Evolutionary conservation across 2,329 filamentous ascomycete species (phyloP).

Genomic region (Microdochium paspali): DNA sequence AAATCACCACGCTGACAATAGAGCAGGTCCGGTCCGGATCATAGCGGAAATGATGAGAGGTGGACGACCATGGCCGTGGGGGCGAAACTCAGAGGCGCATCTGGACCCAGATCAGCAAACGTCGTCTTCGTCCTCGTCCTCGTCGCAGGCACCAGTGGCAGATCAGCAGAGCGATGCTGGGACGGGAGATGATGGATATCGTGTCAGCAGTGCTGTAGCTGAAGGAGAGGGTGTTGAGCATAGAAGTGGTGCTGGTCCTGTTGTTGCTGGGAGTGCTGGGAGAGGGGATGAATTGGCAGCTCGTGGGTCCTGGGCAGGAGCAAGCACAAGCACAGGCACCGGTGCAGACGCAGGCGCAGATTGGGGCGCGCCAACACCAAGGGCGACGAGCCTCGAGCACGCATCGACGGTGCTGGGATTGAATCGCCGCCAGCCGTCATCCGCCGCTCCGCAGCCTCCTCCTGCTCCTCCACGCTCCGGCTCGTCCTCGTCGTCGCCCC

Average conservation of each 20-base stretch:
- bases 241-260: not conserved
- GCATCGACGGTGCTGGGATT: not conserved
- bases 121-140: not conserved
- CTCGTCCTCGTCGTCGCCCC: not conserved
- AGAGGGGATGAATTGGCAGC: too few species aligned
- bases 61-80: not conserved
- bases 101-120: not conserved
- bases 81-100: not conserved
- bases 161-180: too few species aligned
- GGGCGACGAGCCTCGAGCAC: constrained; percentile 1
- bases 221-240: not conserved
- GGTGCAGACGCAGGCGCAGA: not conserved
- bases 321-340: not conserved
- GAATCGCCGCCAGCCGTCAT: constrained; percentile 1
- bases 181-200: not conserved
- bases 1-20: too few species aligned
- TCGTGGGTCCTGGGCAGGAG: too few species aligned
- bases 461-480: too few species aligned
- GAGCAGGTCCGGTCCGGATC: not conserved
- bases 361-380: not conserved
- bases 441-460: not conserved
- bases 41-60: not conserved
- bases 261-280: not conserved
- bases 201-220: not conserved
- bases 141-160: not conserved